These are phyloP conservation scores for Talaromyces adpressus DNA, from an alignment of 495 filamentous ascomycete genomes.

Conservation along the genomic window DNA sequence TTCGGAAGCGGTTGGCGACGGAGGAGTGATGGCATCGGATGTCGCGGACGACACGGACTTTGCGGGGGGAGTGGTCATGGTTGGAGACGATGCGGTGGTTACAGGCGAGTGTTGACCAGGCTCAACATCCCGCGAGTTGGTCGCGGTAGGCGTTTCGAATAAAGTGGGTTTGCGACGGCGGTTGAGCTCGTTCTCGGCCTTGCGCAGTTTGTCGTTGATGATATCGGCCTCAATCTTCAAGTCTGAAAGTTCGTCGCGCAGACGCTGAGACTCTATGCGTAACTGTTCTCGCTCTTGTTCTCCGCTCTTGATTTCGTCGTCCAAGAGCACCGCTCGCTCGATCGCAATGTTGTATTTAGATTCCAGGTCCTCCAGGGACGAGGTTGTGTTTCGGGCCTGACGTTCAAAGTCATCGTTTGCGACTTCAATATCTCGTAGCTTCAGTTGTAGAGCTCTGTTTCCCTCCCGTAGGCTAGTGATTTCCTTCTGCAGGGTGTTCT, in stretches of 20 bases:
- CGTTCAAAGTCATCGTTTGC: conserved; percentile 97
- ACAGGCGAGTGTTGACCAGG: conserved; percentile 50
- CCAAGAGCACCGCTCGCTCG: conserved; percentile 84
- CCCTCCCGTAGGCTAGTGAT: conserved; percentile 82
- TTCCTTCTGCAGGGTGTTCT: conserved; percentile 88
- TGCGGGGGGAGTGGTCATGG: conserved; percentile 64
- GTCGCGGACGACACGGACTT: conserved; percentile 59
- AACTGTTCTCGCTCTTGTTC: conserved; percentile 85
- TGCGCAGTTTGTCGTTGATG: conserved; percentile 80
- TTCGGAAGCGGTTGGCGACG: conserved; percentile 55
- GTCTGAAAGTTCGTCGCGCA: conserved; percentile 86
- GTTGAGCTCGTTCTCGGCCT: conserved; percentile 49
- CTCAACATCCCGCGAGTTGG: conserved; percentile 46
- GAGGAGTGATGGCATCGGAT: conserved; percentile 68
- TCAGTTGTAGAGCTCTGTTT: conserved; percentile 73
- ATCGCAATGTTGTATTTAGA: conserved; percentile 94
- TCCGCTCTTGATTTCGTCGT: conserved; percentile 84
- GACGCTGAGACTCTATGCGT: conserved; percentile 79
- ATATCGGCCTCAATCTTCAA: conserved; percentile 94
- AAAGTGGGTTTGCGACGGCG: conserved; percentile 46
- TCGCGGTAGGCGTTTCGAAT: conserved; percentile 34
- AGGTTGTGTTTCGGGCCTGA: conserved; percentile 87
- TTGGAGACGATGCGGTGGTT: conserved; percentile 62
- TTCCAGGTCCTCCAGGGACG: conserved; percentile 93
- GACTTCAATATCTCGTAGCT: conserved; percentile 89